Evolutionary conservation across 129 eudicot species (phyloP).

Genomic region (Ambrosia trifida): DNA sequence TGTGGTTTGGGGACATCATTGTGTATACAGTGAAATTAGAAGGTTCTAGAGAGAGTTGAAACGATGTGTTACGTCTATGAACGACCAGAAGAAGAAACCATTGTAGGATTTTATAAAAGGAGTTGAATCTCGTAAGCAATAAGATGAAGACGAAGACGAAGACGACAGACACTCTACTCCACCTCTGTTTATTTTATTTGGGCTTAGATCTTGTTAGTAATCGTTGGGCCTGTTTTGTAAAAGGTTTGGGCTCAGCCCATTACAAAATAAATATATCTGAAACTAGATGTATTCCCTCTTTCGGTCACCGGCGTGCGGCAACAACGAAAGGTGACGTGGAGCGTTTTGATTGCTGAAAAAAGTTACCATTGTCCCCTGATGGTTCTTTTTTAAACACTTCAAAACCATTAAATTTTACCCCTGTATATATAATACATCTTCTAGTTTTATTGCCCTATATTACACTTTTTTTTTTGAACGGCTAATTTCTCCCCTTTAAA

Average conservation of each 20-base stretch:
- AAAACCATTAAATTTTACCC: too few species aligned
- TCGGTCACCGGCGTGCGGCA: too few species aligned
- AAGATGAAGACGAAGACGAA: conserved; percentile 30
- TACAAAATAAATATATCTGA: background rate
- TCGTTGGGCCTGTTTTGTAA: background rate
- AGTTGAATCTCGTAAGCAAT: conserved; percentile 38
- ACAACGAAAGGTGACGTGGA: too few species aligned
- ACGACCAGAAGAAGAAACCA: background rate
- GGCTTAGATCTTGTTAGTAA: conserved; percentile 26
- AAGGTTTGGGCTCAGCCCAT: conserved; percentile 9
- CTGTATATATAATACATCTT: too few species aligned
- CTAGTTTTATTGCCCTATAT: too few species aligned
- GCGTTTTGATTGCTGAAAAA: too few species aligned
- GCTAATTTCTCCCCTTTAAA: too few species aligned
- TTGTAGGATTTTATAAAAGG: conserved; percentile 26
- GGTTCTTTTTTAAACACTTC: too few species aligned
- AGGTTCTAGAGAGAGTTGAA: conserved; percentile 23
- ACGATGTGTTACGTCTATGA: background rate
- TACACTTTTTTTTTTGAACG: too few species aligned
- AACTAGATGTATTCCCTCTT: too few species aligned
- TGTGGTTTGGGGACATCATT: conserved; percentile 49
- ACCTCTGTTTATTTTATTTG: background rate
- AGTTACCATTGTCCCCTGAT: too few species aligned
- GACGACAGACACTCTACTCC: background rate
- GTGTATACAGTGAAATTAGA: conserved; percentile 14